Percentiles rank a stretch among this genome's conserved stretches.
phyloP scores from a whole-genome alignment of 208 protist genomes.

The Leishmania mexicana region DNA sequence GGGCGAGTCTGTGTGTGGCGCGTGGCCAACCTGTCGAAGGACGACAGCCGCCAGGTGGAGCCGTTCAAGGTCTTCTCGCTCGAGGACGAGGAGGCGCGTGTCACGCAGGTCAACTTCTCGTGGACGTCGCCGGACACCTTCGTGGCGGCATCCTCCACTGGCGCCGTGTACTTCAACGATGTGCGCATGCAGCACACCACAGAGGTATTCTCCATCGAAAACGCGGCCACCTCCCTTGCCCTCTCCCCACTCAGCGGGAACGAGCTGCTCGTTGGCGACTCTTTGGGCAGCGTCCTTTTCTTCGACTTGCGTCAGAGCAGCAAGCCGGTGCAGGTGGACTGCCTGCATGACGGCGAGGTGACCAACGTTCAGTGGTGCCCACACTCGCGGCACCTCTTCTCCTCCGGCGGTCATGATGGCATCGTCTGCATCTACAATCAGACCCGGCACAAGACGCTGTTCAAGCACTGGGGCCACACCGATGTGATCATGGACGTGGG shows the following conservation, averaged over 20 bases:
- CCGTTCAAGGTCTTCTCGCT: conserved; percentile 46
- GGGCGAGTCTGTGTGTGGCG: conserved; percentile 73
- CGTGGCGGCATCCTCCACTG: conserved; percentile 46
- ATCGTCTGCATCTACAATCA: conserved; percentile 75
- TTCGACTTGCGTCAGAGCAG: conserved; percentile 74
- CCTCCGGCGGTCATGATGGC: conserved; percentile 73
- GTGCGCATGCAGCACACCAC: conserved; percentile 36
- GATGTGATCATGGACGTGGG: conserved; percentile 81
- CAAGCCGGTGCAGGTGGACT: conserved; percentile 43
- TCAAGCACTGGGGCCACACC: conserved; percentile 87
- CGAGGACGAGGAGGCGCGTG: conserved; percentile 52
- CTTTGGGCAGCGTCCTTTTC: conserved; percentile 55
- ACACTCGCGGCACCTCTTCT: conserved; percentile 82
- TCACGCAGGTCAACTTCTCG: conserved; percentile 68
- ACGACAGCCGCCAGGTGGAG: conserved; percentile 53
- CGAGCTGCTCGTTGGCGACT: conserved; percentile 59
- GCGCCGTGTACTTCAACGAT: conserved; percentile 60
- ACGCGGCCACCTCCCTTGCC: conserved; percentile 40
- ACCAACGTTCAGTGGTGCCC: conserved; percentile 83
- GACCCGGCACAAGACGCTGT: conserved; percentile 59
- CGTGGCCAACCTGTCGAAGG: conserved; percentile 75
- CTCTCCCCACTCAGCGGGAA: conserved; percentile 65
- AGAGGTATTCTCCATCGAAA: conserved; percentile 56
- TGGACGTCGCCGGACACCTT: conserved; percentile 60
- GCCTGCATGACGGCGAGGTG: conserved; percentile 67